phyloP scores from a whole-genome alignment of 2,329 filamentous ascomycete genomes.

The Parastagonospora nodorum region DNA sequence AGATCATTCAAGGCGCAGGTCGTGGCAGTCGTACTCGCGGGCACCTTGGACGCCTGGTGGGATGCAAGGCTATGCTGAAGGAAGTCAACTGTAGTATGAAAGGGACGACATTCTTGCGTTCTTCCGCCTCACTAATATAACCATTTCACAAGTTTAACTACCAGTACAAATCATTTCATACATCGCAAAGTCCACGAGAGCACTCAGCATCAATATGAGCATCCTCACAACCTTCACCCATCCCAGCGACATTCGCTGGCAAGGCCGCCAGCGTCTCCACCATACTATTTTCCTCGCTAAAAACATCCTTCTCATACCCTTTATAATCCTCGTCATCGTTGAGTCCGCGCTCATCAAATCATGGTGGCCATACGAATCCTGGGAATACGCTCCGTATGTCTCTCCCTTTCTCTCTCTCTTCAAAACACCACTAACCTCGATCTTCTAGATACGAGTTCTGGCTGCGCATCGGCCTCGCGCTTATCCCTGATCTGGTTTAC shows the following conservation, averaged over 20 bases:
- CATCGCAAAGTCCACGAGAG: no score
- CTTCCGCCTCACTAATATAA: neutral
- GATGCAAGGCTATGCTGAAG: constrained; percentile 5
- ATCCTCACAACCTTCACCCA: constrained; percentile 5
- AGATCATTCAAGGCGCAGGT: constrained; percentile 1
- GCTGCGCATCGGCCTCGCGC: constrained; percentile 9
- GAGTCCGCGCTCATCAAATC: constrained; percentile 7
- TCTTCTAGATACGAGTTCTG: constrained; percentile 5
- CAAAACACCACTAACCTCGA: neutral
- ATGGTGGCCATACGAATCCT: constrained; percentile 1
- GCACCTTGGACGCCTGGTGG: constrained; percentile 1
- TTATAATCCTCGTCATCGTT: constrained; percentile 16
- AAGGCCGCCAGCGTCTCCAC: constrained; percentile 12
- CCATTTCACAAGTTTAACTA: neutral
- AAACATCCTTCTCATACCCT: constrained; percentile 10
- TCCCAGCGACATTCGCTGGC: constrained; percentile 12
- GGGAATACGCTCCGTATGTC: constrained; percentile 6
- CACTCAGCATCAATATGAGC: constrained; percentile 2
- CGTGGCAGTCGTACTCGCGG: neutral
- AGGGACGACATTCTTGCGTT: neutral
- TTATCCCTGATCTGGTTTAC: constrained; percentile 6
- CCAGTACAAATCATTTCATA: neutral
- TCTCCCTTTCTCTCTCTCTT: neutral
- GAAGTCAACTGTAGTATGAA: neutral
- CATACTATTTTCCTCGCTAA: constrained; percentile 12